Conservation (phyloP, 208 protist species). For the Naegleria gruberi region DNA sequence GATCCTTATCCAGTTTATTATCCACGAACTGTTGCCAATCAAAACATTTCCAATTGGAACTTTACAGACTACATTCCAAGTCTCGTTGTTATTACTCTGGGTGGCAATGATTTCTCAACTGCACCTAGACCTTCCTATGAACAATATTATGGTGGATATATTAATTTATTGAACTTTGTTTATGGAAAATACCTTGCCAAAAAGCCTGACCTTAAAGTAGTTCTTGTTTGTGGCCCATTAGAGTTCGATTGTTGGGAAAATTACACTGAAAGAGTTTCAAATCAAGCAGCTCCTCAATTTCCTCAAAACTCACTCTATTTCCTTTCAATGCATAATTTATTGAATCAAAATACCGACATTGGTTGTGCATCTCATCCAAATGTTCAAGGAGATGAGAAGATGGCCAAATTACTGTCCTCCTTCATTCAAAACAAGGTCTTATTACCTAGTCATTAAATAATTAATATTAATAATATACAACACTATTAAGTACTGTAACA, state of each 20-base stretch:
- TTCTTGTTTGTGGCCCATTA: neutral
- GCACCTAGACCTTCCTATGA: neutral
- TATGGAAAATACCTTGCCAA: neutral
- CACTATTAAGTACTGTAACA: too few species aligned
- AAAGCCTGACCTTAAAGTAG: neutral
- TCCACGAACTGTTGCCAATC: neutral
- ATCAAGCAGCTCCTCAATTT: neutral
- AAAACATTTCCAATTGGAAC: neutral
- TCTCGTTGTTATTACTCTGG: conserved; percentile 14
- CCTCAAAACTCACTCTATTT: neutral
- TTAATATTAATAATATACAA: too few species aligned
- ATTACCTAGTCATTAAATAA: too few species aligned
- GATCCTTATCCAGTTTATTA: neutral
- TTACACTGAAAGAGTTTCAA: neutral
- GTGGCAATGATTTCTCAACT: conserved; percentile 20
- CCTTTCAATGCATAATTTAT: neutral
- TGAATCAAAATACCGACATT: neutral
- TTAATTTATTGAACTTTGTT: neutral
- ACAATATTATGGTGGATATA: neutral
- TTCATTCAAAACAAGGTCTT: neutral
- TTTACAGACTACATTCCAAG: neutral
- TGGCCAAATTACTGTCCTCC: neutral
- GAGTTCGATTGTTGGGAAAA: neutral
- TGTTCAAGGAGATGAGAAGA: neutral
- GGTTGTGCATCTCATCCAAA: conserved; percentile 13